These are phyloP conservation scores for Diophrys appendiculata DNA, from an alignment of 73 alveolate genomes.

Conservation along the genomic window DNA sequence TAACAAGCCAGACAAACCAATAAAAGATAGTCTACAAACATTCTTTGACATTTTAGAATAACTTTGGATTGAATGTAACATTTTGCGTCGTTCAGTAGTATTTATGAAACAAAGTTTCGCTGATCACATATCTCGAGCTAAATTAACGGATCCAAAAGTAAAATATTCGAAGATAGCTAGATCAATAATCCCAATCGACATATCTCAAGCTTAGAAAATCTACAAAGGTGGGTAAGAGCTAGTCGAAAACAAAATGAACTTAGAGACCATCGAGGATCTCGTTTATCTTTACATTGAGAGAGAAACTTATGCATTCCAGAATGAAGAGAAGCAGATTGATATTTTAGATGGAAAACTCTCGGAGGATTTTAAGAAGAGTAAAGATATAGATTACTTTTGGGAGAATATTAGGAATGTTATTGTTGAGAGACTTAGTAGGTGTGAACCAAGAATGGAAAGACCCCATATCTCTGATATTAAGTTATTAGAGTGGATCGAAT, in stretches of 20 bases:
- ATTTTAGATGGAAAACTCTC: conserved; percentile 4
- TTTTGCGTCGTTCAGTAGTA: conserved; percentile 53
- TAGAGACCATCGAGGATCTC: conserved; percentile 36
- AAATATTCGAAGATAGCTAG: conserved; percentile 56
- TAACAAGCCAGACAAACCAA: too few relatives aligned
- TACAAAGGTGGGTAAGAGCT: conserved; percentile 23
- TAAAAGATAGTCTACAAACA: too few relatives aligned
- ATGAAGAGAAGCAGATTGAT: conserved; percentile 14
- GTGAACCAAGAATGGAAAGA: conserved; percentile 36
- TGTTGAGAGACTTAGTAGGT: conserved; percentile 53
- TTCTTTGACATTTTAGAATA: conserved; percentile 39
- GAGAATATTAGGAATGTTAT: conserved; percentile 28
- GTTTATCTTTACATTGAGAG: conserved; percentile 50
- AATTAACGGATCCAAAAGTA: conserved; percentile 43
- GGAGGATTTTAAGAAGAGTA: neutral
- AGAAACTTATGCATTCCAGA: conserved; percentile 40
- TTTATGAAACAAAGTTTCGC: conserved; percentile 56
- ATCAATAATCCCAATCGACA: conserved; percentile 30
- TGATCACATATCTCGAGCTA: conserved; percentile 47
- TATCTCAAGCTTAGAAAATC: conserved; percentile 39
- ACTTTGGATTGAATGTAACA: conserved; percentile 64
- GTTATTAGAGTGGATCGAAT: conserved; percentile 53
- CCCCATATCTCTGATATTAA: conserved; percentile 42
- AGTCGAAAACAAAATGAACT: conserved; percentile 23
- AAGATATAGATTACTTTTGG: conserved; percentile 46